Evolutionary conservation across 2,329 filamentous ascomycete genomes (phyloP).

Genomic region (Aspergillus niger): DNA sequence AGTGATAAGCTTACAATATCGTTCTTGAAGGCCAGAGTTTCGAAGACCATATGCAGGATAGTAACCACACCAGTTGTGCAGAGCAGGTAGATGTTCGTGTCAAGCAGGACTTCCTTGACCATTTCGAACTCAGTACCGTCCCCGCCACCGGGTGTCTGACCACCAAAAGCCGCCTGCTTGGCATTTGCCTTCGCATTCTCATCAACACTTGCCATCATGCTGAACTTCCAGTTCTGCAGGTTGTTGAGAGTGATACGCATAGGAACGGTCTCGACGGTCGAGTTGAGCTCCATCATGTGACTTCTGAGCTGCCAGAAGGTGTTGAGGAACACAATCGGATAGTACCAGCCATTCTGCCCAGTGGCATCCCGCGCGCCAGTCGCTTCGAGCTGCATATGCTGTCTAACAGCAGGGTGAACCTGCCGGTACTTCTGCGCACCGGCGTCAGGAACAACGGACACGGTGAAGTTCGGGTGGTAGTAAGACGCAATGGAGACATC

Average conservation of each 20-base stretch:
- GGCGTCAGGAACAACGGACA: conserved; percentile 81
- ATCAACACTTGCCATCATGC: conserved; percentile 79
- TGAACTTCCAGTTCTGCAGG: conserved; percentile 86
- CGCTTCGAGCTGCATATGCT: conserved; percentile 76
- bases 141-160: conserved; percentile 71
- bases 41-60: conserved; percentile 89
- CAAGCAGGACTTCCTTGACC: conserved; percentile 91
- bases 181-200: conserved; percentile 82
- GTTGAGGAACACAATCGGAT: conserved; percentile 87
- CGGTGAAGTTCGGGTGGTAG: conserved; percentile 92
- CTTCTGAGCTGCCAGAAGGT: conserved; percentile 94
- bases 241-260: conserved; percentile 83
- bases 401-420: conserved; percentile 72
- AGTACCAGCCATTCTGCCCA: conserved; percentile 91
- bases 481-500: conserved; percentile 78
- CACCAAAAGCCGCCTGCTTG: conserved; percentile 73
- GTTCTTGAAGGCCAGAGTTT: conserved; percentile 94
- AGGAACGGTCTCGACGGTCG: conserved; percentile 79
- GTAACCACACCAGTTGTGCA: conserved; percentile 81
- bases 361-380: conserved; percentile 79
- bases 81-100: conserved; percentile 91
- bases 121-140: conserved; percentile 95
- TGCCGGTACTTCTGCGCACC: conserved; percentile 68
- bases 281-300: conserved; percentile 90
- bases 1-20: conserved; percentile 67